These are phyloP conservation scores for Ciborinia camelliae DNA, from an alignment of 2,329 filamentous ascomycete species.

Conservation along the genomic window DNA sequence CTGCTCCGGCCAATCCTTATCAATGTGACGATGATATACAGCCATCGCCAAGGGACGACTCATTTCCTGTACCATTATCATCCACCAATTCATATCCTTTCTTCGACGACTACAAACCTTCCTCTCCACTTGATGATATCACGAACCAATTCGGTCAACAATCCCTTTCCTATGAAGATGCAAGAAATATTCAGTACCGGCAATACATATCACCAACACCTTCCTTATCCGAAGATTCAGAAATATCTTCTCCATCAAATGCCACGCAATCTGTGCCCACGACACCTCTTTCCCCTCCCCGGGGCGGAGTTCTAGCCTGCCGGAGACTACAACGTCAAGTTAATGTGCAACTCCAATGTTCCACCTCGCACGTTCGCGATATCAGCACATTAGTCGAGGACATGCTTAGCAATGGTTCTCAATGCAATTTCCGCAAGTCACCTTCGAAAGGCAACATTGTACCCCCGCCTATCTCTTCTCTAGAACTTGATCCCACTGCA, in stretches of 20 bases:
- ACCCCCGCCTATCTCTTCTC: background rate
- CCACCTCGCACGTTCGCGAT: conserved; percentile 20
- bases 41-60: conserved; percentile 14
- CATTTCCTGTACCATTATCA: background rate
- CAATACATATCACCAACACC: conserved; percentile 16
- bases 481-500: background rate
- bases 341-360: conserved; percentile 23
- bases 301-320: conserved; percentile 7
- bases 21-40: conserved; percentile 15
- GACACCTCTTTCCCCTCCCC: conserved; percentile 6
- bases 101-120: background rate
- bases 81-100: conserved; percentile 1
- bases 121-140: conserved; percentile 13
- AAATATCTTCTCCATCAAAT: background rate
- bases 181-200: background rate
- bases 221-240: conserved; percentile 12
- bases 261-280: conserved; percentile 15
- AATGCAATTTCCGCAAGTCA: conserved; percentile 17
- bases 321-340: conserved; percentile 23
- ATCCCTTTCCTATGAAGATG: conserved; percentile 2
- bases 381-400: conserved; percentile 22
- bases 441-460: background rate
- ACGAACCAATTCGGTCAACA: conserved; percentile 7
- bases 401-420: conserved; percentile 21
- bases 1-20: conserved; percentile 8